A percentile compares a stretch with the other conserved stretches of the same genome.
phyloP scores from a whole-genome alignment of 73 alveolate species.

The Paramecium tetraurelia region DNA sequence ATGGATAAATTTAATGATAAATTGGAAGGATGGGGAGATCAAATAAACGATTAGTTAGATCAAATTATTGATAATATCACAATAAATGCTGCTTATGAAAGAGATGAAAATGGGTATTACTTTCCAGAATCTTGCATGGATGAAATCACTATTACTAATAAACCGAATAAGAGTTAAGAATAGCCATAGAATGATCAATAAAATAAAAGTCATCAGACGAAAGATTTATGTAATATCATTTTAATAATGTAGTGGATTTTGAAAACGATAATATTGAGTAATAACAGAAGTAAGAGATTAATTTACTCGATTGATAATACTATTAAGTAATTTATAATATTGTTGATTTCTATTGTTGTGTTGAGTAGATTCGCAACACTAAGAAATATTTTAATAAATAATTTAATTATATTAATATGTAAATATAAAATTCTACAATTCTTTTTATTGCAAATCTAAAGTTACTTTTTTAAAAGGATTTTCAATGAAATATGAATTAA shows the following conservation, averaged over 20 bases:
- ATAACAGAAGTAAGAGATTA: background rate
- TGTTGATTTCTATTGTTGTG: background rate
- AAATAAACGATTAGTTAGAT: conserved; percentile 28
- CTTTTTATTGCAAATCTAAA: background rate
- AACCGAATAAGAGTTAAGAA: background rate
- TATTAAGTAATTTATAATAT: background rate
- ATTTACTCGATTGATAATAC: background rate
- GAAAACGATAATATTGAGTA: background rate
- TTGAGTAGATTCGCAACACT: background rate
- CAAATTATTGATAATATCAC: background rate
- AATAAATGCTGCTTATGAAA: background rate
- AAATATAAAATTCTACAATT: background rate
- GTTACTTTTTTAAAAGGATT: background rate
- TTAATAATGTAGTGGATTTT: background rate
- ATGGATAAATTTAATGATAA: conserved; percentile 42
- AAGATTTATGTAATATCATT: background rate
- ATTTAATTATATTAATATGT: background rate
- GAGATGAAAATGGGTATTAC: conserved; percentile 4
- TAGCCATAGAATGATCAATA: background rate
- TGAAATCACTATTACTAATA: background rate
- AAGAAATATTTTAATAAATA: too few species aligned
- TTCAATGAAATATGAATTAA: background rate
- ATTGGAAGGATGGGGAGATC: conserved; percentile 44
- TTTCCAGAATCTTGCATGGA: conserved; percentile 53
- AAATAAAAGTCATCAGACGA: background rate